Evolutionary conservation across 2,329 filamentous ascomycete genomes (phyloP).

Genomic region (Kalaharituber pfeilii): DNA sequence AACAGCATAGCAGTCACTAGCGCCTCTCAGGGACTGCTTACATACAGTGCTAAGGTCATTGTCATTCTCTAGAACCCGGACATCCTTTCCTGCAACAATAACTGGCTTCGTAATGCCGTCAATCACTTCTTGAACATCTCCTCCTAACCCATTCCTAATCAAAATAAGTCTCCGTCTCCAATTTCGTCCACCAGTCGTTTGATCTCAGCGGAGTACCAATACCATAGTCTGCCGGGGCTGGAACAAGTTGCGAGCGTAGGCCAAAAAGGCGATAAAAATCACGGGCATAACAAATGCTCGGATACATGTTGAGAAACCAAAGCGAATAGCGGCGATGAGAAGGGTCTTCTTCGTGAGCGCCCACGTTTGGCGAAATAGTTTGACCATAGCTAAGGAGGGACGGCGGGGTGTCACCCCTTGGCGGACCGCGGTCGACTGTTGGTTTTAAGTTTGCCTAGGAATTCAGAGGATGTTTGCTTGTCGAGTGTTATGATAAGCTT

Average conservation of each 20-base stretch:
- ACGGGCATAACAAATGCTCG: conserved; percentile 45
- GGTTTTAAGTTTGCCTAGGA: too few relatives aligned
- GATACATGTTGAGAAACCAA: conserved; percentile 35
- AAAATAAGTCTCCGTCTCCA: conserved; percentile 52
- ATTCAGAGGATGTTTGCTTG: too few relatives aligned
- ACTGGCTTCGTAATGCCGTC: conserved; percentile 13
- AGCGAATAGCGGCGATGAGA: conserved; percentile 40
- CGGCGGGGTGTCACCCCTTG: not conserved
- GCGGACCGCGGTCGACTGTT: too few relatives aligned
- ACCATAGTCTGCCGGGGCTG: conserved; percentile 60
- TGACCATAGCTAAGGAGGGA: conserved; percentile 8
- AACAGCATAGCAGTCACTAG: conserved; percentile 55
- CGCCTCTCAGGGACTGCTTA: conserved; percentile 45
- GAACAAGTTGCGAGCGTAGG: conserved; percentile 67
- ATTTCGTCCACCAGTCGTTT: conserved; percentile 44
- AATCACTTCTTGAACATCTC: conserved; percentile 18
- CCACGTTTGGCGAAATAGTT: conserved; percentile 35
- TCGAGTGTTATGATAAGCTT: too few relatives aligned
- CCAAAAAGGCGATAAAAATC: conserved; percentile 41
- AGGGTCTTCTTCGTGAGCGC: conserved; percentile 47
- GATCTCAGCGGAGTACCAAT: conserved; percentile 46
- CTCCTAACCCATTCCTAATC: conserved; percentile 49
- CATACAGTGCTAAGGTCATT: conserved; percentile 46
- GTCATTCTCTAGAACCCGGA: conserved; percentile 38
- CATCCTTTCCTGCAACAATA: conserved; percentile 28